These are phyloP conservation scores for Aspergillus egyptiacus DNA, from an alignment of 495 filamentous ascomycete genomes.

Conservation along the genomic window DNA sequence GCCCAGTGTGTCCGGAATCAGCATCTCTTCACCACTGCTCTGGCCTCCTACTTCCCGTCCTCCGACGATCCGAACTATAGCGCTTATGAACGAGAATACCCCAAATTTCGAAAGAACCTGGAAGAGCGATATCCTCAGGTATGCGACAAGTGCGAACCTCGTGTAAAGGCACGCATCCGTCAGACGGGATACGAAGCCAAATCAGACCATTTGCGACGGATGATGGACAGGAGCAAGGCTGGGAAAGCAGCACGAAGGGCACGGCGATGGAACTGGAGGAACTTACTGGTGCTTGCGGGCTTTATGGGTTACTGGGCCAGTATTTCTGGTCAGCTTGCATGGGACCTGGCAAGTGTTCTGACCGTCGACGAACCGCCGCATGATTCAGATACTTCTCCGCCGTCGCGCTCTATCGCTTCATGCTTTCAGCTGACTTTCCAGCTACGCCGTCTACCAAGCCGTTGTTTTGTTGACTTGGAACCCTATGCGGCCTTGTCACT, in stretches of 20 bases:
- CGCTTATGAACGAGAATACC: slow-evolving; percentile 51
- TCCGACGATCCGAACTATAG: slow-evolving; percentile 58
- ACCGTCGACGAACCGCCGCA: slow-evolving; percentile 10
- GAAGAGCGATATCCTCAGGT: slow-evolving; percentile 80
- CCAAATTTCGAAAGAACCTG: slow-evolving; percentile 54
- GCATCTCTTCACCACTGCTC: slow-evolving; percentile 57
- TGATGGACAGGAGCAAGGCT: slow-evolving; percentile 60
- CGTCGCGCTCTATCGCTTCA: slow-evolving; percentile 16
- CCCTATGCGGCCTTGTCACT: slow-evolving; percentile 43
- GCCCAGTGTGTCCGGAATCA: slow-evolving; percentile 75
- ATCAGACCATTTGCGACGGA: slow-evolving; percentile 65
- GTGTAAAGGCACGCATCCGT: slow-evolving; percentile 57
- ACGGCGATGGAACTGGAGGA: slow-evolving; percentile 46
- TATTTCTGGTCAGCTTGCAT: slow-evolving; percentile 38
- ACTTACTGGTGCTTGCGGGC: slow-evolving; percentile 39
- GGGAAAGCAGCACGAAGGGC: slow-evolving; percentile 34
- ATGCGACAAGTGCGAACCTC: slow-evolving; percentile 67
- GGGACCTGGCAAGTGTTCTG: slow-evolving; percentile 33
- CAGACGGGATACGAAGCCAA: slow-evolving; percentile 70
- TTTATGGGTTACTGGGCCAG: slow-evolving; percentile 50
- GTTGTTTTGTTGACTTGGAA: slow-evolving; percentile 29
- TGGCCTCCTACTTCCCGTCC: slow-evolving; percentile 67
- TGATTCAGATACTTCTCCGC: slow-evolving; percentile 10
- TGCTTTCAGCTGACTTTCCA: slow-evolving; percentile 27
- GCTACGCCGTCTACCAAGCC: slow-evolving; percentile 18